phyloP scores from a whole-genome alignment of 768 basidiomycete species.

The Podaxis mareebaensis region DNA sequence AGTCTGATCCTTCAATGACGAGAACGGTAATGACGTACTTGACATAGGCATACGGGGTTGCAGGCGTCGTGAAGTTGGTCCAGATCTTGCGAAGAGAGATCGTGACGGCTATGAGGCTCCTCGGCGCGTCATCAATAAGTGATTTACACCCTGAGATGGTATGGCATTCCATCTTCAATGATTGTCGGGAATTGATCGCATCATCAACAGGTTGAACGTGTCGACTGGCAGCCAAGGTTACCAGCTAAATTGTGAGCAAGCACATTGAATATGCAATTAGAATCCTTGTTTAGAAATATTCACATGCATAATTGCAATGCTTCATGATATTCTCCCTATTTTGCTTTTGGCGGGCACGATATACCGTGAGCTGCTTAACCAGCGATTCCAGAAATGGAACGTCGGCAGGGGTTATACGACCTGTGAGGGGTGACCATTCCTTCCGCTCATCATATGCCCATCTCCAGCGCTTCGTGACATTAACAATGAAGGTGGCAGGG shows the following conservation, averaged over 20 bases:
- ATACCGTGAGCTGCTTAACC: slow-evolving; percentile 31
- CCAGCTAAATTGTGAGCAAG: slow-evolving; percentile 33
- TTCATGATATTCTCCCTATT: background rate
- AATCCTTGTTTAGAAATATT: background rate
- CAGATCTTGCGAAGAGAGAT: slow-evolving; percentile 80
- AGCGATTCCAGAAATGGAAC: slow-evolving; percentile 39
- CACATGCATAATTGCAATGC: background rate
- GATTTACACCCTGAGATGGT: slow-evolving; percentile 80
- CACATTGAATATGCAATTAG: background rate
- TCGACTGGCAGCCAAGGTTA: slow-evolving; percentile 55
- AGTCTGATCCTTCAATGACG: slow-evolving; percentile 22
- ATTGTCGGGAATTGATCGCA: background rate
- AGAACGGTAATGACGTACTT: background rate
- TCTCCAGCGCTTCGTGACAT: slow-evolving; percentile 58
- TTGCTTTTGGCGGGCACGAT: background rate
- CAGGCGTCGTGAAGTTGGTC: slow-evolving; percentile 65
- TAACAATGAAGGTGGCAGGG: background rate
- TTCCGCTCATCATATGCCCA: slow-evolving; percentile 61
- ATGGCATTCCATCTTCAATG: slow-evolving; percentile 21
- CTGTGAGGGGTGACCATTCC: slow-evolving; percentile 49
- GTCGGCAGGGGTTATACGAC: slow-evolving; percentile 39
- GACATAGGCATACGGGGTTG: slow-evolving; percentile 69
- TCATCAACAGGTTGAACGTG: slow-evolving; percentile 52
- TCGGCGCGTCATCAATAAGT: slow-evolving; percentile 65
- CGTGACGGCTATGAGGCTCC: slow-evolving; percentile 67